Percentiles rank a stretch among this genome's conserved stretches.
Evolutionary conservation across 2,329 filamentous ascomycete species (phyloP).

Genomic region (Colletotrichum destructivum): DNA sequence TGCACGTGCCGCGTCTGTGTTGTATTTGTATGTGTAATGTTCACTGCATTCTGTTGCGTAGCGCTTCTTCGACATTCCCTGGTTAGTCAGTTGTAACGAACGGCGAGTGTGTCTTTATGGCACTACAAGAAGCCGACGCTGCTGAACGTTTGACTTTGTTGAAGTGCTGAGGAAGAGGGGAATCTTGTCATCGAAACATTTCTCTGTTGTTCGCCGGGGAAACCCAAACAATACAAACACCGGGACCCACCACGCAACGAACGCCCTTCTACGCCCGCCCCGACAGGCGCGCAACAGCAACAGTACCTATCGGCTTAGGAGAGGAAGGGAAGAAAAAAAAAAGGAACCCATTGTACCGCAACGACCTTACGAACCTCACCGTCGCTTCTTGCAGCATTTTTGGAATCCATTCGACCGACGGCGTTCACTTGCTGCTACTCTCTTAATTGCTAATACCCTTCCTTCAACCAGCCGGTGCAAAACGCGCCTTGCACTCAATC

Average conservation of each 20-base stretch:
- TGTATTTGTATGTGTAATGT: neutral
- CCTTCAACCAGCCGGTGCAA: constrained; percentile 11
- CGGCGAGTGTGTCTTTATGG: constrained; percentile 8
- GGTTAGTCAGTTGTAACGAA: constrained; percentile 19
- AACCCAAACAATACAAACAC: constrained; percentile 36
- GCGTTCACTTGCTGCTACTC: constrained; percentile 7
- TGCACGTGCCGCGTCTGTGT: neutral
- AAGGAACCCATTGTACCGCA: constrained; percentile 20
- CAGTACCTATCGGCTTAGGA: neutral
- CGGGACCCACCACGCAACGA: constrained; percentile 37
- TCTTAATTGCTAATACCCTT: constrained; percentile 35
- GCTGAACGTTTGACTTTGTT: constrained; percentile 11
- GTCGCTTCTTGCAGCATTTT: constrained; percentile 32
- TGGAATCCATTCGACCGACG: constrained; percentile 19
- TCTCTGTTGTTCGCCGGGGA: constrained; percentile 14
- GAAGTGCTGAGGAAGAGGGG: neutral
- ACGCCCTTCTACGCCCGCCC: constrained; percentile 28
- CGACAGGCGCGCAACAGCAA: constrained; percentile 30
- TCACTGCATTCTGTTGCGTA: constrained; percentile 11
- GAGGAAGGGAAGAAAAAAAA: neutral
- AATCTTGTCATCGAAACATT: neutral
- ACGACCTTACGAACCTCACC: constrained; percentile 14
- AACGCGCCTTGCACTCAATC: constrained; percentile 15
- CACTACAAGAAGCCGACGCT: constrained; percentile 25
- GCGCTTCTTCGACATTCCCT: neutral